A percentile compares a stretch with the other conserved stretches of the same genome.
Conservation (phyloP, 768 basidiomycete genomes). For the Daedaleopsis sinensis region DNA sequence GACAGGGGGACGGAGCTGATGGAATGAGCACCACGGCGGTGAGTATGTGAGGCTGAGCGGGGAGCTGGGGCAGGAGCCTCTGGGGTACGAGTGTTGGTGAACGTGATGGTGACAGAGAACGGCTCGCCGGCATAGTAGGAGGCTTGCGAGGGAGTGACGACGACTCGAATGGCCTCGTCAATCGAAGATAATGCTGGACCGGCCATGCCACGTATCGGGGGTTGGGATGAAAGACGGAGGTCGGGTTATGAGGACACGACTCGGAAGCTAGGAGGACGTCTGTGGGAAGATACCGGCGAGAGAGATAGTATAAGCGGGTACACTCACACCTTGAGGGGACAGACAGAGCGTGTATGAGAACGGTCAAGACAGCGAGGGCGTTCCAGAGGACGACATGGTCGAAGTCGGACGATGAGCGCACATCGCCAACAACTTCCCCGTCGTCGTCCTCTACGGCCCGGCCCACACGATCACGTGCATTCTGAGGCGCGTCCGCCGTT, state of each 20-base stretch:
- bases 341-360: background rate
- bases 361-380: background rate
- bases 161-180: slow-evolving; percentile 55
- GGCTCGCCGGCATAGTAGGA: slow-evolving; percentile 94
- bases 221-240: background rate
- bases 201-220: slow-evolving; percentile 10
- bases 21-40: slow-evolving; percentile 77
- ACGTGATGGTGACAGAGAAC: slow-evolving; percentile 83
- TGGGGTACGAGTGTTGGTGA: slow-evolving; percentile 77
- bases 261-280: background rate
- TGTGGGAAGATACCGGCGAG: slow-evolving; percentile 1
- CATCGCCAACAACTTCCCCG: background rate
- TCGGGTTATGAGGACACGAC: background rate
- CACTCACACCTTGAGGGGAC: background rate
- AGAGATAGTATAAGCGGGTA: background rate
- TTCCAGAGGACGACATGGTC: background rate
- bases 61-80: slow-evolving; percentile 39
- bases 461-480: slow-evolving; percentile 14
- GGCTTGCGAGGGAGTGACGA: slow-evolving; percentile 78
- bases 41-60: slow-evolving; percentile 40
- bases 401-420: background rate
- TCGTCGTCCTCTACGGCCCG: slow-evolving; percentile 10
- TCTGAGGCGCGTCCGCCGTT: background rate
- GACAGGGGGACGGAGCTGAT: slow-evolving; percentile 83
- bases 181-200: slow-evolving; percentile 4